phyloP scores from a whole-genome alignment of 2,329 filamentous ascomycete species.

The Tympanopsis confertula region DNA sequence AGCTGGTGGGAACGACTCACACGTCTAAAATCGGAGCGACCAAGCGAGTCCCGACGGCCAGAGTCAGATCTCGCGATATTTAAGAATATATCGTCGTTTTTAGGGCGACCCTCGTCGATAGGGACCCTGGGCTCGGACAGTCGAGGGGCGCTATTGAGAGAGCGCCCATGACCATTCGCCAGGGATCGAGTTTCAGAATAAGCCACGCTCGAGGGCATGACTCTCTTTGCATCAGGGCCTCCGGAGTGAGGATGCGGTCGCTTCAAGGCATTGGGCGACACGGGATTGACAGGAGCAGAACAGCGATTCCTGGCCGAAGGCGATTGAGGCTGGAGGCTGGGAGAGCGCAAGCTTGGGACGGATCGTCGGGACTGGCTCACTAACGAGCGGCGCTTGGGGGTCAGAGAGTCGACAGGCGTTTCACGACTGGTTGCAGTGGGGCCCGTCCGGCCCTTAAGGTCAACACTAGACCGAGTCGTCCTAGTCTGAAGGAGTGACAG shows the following conservation, averaged over 20 bases:
- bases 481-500: too few relatives aligned
- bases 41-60: neutral
- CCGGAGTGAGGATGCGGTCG: too few relatives aligned
- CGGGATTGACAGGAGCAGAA: neutral
- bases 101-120: too few relatives aligned
- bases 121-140: too few relatives aligned
- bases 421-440: too few relatives aligned
- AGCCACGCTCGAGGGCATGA: too few relatives aligned
- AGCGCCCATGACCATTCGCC: too few relatives aligned
- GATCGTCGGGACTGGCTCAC: neutral
- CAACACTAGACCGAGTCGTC: too few relatives aligned
- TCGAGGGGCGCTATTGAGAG: too few relatives aligned
- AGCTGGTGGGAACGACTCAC: neutral
- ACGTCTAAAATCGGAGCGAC: neutral
- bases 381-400: neutral
- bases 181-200: too few relatives aligned
- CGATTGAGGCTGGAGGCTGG: neutral
- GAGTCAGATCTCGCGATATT: slow-evolving; percentile 1
- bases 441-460: too few relatives aligned
- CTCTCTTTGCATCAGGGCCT: neutral
- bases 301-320: neutral
- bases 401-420: too few relatives aligned
- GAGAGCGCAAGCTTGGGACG: neutral
- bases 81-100: neutral
- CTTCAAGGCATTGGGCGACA: neutral